Base-by-base conservation (phyloP, 2,329 filamentous ascomycete genomes). In the Alternaria infectoria region DNA sequence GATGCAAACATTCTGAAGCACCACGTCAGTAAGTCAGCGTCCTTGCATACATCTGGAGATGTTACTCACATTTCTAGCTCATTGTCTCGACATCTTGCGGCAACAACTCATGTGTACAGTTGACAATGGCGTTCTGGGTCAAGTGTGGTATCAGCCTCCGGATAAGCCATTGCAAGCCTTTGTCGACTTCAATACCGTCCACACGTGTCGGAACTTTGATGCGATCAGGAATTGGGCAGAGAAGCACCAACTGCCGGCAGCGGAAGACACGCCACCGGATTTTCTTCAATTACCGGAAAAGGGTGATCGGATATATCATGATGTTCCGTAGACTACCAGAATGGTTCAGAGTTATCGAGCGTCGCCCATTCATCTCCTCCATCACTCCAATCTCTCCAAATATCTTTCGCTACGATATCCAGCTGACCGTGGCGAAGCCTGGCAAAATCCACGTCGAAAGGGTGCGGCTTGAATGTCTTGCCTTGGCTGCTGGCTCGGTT, bases 61-160 rank as follows among this genome's bases (percentile, higher is more conserved):
- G 23, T 19, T 25, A 43, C 57, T 61, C 25, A 68, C 28, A 15
- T 8, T 21, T 10, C 28, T 25, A 73, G 73, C 85, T 4, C 88
- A 90, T 63, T 90, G 88, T 58, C 81, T 90, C 19, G 88, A 90
- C 63, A 87, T 86, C 6, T 66, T 90, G 46, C 86, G 88, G 1
- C 88, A 90, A 69, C 86, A 88, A 17, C 80, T 90, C 23, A 89
- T 89, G 86, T 90, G 88, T 74, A 87, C 84, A 25, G 80, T 86
- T 40, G 88, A 90, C 66, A 84, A 86, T 2, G 87, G 83, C 1
- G 83, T 90, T 0, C 79, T 90, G 0, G 87, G 87, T 8, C 87
- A 90, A 68, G 83, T 90, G 2, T 90, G 88, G 88, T 84, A 84
- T 11, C 80, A 86, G 51, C 76, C 78, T 26, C 83, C 87, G 1